phyloP scores from a whole-genome alignment of 306 rosid genomes.

The Neltuma alba region DNA sequence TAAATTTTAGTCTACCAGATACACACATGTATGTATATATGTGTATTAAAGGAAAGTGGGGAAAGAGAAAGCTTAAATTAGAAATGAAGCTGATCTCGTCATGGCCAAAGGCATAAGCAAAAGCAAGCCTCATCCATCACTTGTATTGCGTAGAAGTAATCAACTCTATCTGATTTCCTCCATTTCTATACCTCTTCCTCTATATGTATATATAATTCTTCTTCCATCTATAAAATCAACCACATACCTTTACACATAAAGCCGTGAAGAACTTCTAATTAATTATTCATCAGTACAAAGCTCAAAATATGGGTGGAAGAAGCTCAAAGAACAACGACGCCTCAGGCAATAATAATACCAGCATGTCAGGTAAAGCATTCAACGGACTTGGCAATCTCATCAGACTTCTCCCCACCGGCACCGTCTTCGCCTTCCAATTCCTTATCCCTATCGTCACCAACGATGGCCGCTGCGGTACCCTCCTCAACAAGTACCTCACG shows the following conservation, averaged over 20 bases:
- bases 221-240: slow-evolving; percentile 4
- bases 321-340: not conserved
- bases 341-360: not conserved
- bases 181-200: not conserved
- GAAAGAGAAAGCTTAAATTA: not conserved
- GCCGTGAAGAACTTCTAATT: not conserved
- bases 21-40: too few relatives aligned
- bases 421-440: slow-evolving; percentile 73
- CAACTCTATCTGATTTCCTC: not conserved
- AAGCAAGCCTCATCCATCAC: not conserved
- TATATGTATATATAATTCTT: not conserved
- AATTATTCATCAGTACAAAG: not conserved
- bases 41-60: too few relatives aligned
- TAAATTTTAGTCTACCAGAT: too few relatives aligned
- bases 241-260: not conserved
- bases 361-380: slow-evolving; percentile 21
- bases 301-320: not conserved
- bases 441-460: slow-evolving; percentile 69
- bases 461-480: slow-evolving; percentile 54
- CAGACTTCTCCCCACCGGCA: slow-evolving; percentile 81
- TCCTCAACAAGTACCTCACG: slow-evolving; percentile 52
- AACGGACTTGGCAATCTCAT: slow-evolving; percentile 60
- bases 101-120: slow-evolving; percentile 27
- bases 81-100: slow-evolving; percentile 29
- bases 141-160: slow-evolving; percentile 39